Evolutionary conservation across 208 protist species (phyloP), one percentile per base, ranked within the genome.

Genomic region (Wallacemonas sp.): DNA sequence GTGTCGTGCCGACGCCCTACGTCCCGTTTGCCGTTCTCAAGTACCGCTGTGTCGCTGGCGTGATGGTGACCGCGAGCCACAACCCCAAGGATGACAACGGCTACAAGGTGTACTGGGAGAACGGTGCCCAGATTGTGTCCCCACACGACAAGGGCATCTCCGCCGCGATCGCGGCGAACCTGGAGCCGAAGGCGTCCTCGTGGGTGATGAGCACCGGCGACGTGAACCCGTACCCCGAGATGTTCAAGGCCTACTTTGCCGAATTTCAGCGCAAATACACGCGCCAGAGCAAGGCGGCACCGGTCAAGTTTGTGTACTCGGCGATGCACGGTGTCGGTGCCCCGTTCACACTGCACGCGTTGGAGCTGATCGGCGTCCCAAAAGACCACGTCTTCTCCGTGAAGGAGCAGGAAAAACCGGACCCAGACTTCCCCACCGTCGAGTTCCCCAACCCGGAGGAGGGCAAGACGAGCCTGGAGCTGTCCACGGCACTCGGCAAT

Each of bases 71-170:
- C n/a, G 98, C 98, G 23, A 98, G 94, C 52, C 99, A 99, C 83
- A 99, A 99, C 83, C 98, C 99, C 16, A 99, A 99, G 78, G 72
- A 96, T 29, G 97, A 99, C 87, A 99, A 99, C 80, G 99, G 99
- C 24, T 99, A 99, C 80, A 99, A 99, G 78, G 94, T 99, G 12
- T 99, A 99, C 79, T 99, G 97, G 94, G 57, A 74, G 2, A 98
- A 98, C 76, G 97, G 96, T 21, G 84, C 85, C 11, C 95, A 98
- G 78, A 98, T 99, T 68, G 88, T 98, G 54, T 39, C 90, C 17
- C 99, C 99, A 16, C 81, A 93, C 64, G 99, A 99, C 72, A 74
- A 73, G n/a, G 85, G 70, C 21, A 99, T 99, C 71, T 72, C 88
- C 14, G 61, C 55, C 19, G 6, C 48, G 27, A 99, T 99, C 70